These are phyloP conservation scores for Sporothrix mexicana DNA, from an alignment of 2,329 filamentous ascomycete species.

Conservation along the genomic window DNA sequence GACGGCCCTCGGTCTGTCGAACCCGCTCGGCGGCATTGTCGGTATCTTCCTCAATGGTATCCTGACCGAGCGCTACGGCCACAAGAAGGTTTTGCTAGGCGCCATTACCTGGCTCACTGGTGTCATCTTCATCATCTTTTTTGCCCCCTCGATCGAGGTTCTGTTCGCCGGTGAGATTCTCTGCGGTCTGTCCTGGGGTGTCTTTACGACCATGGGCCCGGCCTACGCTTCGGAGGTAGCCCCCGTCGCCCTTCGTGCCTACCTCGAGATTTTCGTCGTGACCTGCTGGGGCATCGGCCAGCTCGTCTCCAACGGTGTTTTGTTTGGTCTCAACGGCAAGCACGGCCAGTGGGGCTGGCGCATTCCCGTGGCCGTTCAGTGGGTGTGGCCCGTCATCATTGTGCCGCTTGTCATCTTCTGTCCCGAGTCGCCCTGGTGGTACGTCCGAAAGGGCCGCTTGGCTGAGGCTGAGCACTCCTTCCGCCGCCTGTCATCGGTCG, in stretches of 20 bases:
- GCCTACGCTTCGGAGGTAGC: slow-evolving; percentile 54
- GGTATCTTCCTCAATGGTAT: slow-evolving; percentile 61
- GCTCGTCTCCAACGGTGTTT: slow-evolving; percentile 40
- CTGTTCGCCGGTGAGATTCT: slow-evolving; percentile 58
- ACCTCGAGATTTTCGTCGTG: slow-evolving; percentile 53
- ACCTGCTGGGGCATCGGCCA: slow-evolving; percentile 50
- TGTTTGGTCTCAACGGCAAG: slow-evolving; percentile 39
- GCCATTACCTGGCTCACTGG: slow-evolving; percentile 53
- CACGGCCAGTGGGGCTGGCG: slow-evolving; percentile 40
- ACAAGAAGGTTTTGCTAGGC: slow-evolving; percentile 57
- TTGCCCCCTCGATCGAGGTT: slow-evolving; percentile 54
- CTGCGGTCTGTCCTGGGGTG: slow-evolving; percentile 49
- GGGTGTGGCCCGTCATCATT: slow-evolving; percentile 50
- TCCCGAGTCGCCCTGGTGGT: slow-evolving; percentile 48
- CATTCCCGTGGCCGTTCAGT: slow-evolving; percentile 51
- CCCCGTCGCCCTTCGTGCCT: slow-evolving; percentile 51
- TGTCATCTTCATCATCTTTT: slow-evolving; percentile 62
- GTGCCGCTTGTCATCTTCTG: slow-evolving; percentile 37
- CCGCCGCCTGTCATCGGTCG: slow-evolving; percentile 51
- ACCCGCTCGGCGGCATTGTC: slow-evolving; percentile 60
- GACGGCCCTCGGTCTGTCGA: slow-evolving; percentile 60
- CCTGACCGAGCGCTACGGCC: slow-evolving; percentile 56
- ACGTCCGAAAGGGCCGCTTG: slow-evolving; percentile 51
- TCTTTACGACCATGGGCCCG: slow-evolving; percentile 53
- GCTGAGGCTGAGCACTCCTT: slow-evolving; percentile 51